Evolutionary conservation across 805 yeast species (phyloP).

Genomic region (Hanseniaspora guilliermondii): DNA sequence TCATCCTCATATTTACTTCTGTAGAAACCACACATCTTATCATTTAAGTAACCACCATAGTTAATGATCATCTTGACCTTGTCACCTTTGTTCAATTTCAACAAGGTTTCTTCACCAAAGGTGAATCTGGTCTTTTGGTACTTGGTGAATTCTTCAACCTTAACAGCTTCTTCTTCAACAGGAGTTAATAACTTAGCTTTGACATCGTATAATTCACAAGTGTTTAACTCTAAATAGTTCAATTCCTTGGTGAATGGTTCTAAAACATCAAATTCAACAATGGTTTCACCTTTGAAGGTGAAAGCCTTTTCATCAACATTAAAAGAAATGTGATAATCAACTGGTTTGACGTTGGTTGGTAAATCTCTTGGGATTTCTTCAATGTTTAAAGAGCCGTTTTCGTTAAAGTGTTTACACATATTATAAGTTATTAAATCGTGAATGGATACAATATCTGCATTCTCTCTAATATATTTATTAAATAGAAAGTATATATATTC

Average conservation of each 20-base stretch:
- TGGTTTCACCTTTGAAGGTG: conserved; percentile 45
- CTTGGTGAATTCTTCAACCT: conserved; percentile 27
- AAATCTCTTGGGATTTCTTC: conserved; percentile 23
- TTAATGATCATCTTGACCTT: conserved; percentile 36
- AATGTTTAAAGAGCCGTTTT: conserved; percentile 8
- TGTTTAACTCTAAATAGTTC: conserved; percentile 42
- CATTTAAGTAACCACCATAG: conserved; percentile 54
- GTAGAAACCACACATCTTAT: conserved; percentile 75
- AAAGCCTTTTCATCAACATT: conserved; percentile 51
- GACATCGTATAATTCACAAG: conserved; percentile 51
- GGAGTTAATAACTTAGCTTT: conserved; percentile 29
- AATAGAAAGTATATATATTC: too few relatives aligned
- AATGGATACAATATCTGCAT: too few relatives aligned
- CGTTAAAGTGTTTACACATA: conserved; percentile 11
- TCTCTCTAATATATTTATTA: too few relatives aligned
- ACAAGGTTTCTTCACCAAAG: conserved; percentile 31
- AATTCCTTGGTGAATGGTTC: conserved; percentile 28
- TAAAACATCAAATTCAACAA: conserved; percentile 42
- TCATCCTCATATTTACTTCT: conserved; percentile 48
- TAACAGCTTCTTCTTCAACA: conserved; percentile 28
- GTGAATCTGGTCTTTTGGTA: conserved; percentile 53
- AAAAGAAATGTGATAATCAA: conserved; percentile 55
- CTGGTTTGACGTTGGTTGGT: conserved; percentile 58
- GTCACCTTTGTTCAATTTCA: conserved; percentile 29
- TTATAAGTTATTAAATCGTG: neutral